These are phyloP conservation scores for Aspergillus heteromorphus DNA, from an alignment of 495 filamentous ascomycete genomes.

Conservation along the genomic window DNA sequence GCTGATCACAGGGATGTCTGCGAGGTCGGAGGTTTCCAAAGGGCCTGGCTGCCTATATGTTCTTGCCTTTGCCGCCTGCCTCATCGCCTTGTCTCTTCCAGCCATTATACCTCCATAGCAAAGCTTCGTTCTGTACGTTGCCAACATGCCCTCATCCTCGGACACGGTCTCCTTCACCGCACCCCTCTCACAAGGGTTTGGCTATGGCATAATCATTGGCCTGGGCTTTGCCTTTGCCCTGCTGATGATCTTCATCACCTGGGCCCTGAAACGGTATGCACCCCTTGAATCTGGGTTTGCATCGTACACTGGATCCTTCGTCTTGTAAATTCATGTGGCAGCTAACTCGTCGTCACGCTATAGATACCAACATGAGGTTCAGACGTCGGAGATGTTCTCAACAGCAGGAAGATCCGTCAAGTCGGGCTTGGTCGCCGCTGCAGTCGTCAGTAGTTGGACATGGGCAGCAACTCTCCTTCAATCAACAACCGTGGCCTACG, in stretches of 20 bases:
- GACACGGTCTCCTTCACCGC: slow-evolving; percentile 32
- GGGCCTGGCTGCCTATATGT: neutral
- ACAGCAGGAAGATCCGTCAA: slow-evolving; percentile 94
- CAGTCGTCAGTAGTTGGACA: slow-evolving; percentile 95
- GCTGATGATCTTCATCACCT: slow-evolving; percentile 77
- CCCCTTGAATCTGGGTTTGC: neutral
- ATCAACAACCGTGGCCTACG: slow-evolving; percentile 82
- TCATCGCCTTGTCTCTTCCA: neutral
- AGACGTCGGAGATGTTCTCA: slow-evolving; percentile 96
- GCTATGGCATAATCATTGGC: slow-evolving; percentile 80
- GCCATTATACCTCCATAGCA: neutral
- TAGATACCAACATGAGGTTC: slow-evolving; percentile 86
- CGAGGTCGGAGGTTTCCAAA: slow-evolving; percentile 24
- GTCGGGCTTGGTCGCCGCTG: slow-evolving; percentile 86
- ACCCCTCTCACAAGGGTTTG: slow-evolving; percentile 63
- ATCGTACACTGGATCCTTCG: neutral
- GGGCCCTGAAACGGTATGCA: slow-evolving; percentile 60
- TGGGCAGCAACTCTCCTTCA: slow-evolving; percentile 66
- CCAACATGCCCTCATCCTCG: slow-evolving; percentile 7
- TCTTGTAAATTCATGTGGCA: neutral
- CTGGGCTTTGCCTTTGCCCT: slow-evolving; percentile 72
- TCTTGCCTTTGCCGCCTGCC: neutral
- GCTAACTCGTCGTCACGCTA: neutral
- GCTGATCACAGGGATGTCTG: slow-evolving; percentile 17
- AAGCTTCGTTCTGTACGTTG: neutral